A percentile compares a stretch with the other conserved stretches of the same genome.
Conservation (phyloP, 352 stramenopile species). For the Phytophthora sojae region DNA sequence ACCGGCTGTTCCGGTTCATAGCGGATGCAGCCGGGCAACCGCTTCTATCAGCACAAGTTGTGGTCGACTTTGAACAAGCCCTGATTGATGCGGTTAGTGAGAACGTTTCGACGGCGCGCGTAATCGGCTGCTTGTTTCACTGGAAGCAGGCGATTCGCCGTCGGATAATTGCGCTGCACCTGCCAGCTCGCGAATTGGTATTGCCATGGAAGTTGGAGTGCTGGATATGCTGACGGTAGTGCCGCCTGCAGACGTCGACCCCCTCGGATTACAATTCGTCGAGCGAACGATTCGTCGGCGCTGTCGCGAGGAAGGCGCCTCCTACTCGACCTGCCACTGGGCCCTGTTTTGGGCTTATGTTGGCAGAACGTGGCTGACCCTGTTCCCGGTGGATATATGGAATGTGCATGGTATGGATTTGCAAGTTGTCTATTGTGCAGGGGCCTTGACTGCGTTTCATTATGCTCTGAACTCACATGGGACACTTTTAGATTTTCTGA, state of each 20-base stretch:
- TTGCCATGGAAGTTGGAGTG: constrained; percentile 1
- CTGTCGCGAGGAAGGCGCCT: neutral
- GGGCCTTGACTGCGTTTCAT: no score
- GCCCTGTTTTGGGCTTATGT: neutral
- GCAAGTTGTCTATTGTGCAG: neutral
- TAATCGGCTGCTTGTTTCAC: neutral
- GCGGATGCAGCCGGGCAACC: neutral
- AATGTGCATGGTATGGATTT: constrained; percentile 13
- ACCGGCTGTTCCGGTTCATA: neutral
- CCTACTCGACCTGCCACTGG: no score
- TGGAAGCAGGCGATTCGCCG: constrained; percentile 3
- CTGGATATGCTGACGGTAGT: constrained; percentile 6
- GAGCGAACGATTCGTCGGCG: no score
- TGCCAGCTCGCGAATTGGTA: neutral
- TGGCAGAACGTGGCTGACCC: neutral
- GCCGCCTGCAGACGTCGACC: neutral
- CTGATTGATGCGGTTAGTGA: neutral
- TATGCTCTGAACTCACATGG: no score
- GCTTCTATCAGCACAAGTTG: neutral
- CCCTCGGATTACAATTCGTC: neutral
- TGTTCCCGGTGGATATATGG: neutral
- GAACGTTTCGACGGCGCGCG: neutral
- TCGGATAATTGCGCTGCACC: neutral
- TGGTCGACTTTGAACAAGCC: neutral
- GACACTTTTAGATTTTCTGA: no score